Conservation (phyloP, 345 rosid genomes). For the Iberis pinnata region DNA sequence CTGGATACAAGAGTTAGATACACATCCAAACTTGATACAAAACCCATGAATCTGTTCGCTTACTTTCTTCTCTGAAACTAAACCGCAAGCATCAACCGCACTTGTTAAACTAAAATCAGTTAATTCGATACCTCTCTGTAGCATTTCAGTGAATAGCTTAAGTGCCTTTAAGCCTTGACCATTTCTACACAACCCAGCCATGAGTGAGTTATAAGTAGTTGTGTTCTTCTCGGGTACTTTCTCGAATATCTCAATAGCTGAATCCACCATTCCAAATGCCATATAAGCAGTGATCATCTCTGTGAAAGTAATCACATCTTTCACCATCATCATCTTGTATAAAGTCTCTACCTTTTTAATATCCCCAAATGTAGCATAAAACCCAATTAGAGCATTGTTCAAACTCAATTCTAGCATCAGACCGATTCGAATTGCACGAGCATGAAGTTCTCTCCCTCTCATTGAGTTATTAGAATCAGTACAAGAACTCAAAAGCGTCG, state of each 20-base stretch:
- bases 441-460: constrained; percentile 66
- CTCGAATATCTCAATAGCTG: constrained; percentile 51
- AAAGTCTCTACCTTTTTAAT: constrained; percentile 37
- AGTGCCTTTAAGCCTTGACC: constrained; percentile 45
- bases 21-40: constrained; percentile 51
- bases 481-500: constrained; percentile 57
- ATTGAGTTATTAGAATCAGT: constrained; percentile 31
- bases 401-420: constrained; percentile 50
- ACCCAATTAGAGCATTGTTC: constrained; percentile 56
- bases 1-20: constrained; percentile 48
- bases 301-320: constrained; percentile 62
- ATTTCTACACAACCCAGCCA: constrained; percentile 62
- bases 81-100: constrained; percentile 56
- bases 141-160: constrained; percentile 46
- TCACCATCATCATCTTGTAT: constrained; percentile 44
- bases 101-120: constrained; percentile 62
- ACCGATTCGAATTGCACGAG: constrained; percentile 49
- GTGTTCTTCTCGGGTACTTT: constrained; percentile 56
- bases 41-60: constrained; percentile 77
- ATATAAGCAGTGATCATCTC: constrained; percentile 57
- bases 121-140: constrained; percentile 46
- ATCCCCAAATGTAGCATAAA: constrained; percentile 49
- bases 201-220: constrained; percentile 56
- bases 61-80: constrained; percentile 33
- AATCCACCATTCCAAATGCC: constrained; percentile 57